These are phyloP conservation scores for Lasiodiplodia sp. DNA, from an alignment of 2,329 filamentous ascomycete species.

Conservation along the genomic window DNA sequence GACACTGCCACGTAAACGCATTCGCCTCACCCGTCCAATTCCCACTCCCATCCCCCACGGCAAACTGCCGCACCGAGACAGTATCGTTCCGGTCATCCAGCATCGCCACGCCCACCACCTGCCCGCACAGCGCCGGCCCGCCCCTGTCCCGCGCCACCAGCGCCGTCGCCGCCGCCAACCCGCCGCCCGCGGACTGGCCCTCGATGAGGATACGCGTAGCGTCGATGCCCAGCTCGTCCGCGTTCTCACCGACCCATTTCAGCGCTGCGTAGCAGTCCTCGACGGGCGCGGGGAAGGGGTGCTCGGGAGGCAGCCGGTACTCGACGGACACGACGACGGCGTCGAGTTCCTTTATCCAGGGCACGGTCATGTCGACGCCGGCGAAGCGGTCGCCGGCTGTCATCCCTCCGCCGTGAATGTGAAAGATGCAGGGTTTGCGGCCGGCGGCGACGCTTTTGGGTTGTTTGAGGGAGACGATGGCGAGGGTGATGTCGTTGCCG, in stretches of 20 bases:
- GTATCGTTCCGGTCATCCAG: background rate
- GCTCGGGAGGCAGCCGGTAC: background rate
- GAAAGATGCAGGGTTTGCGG: too few relatives aligned
- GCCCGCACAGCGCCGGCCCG: background rate
- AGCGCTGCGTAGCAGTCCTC: background rate
- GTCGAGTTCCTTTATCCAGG: background rate
- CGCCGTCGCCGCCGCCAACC: background rate
- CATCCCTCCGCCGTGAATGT: background rate
- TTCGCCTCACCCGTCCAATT: background rate
- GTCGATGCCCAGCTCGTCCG: background rate
- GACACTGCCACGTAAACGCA: background rate
- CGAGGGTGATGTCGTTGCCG: too few relatives aligned
- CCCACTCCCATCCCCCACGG: too few relatives aligned
- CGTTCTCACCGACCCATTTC: background rate
- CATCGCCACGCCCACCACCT: background rate
- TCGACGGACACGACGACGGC: background rate
- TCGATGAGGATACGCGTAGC: background rate
- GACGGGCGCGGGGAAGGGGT: background rate
- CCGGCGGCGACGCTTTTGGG: too few relatives aligned
- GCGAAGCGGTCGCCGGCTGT: background rate
- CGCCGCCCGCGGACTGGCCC: background rate
- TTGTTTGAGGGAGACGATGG: too few relatives aligned
- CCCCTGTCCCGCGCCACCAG: background rate
- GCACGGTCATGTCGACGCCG: background rate
- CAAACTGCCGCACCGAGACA: background rate